Base-by-base conservation (phyloP, 2,329 filamentous ascomycete genomes). In the Phialophora macrospora region DNA sequence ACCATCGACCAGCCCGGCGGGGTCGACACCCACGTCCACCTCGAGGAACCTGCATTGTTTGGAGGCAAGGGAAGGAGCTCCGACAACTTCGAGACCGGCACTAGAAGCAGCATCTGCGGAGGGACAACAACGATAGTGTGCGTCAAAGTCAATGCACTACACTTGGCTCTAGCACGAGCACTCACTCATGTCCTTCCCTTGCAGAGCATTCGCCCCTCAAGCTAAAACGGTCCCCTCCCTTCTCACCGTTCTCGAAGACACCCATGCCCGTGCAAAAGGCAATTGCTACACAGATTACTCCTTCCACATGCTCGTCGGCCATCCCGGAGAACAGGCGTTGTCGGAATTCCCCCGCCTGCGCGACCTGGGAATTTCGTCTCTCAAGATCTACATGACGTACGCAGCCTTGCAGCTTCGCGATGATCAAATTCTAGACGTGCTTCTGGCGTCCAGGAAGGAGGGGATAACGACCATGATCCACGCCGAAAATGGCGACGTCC, bases 261-360 rank as follows among this genome's bases (percentile, higher is more conserved):
- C 80, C 0, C 80, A 82, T 46, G 74, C 72, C 26, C 76, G 77
- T 62, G 81, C 82, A 28, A 72, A 74, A 20, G 75, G 77, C 32
- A 80, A 79, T 20, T 82, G 80, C 71, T 83, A 83, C 67, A 77
- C 75, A 22, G 82, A 84, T 71, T 84, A 83, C 71, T 80, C 78
- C 2, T 83, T 86, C 67, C 84, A 87, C 70, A 74, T 84, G 63
- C 79, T 85, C 34, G 75, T 84, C 34, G 78, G 79, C 0, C 82
- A 84, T 64, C 81, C 82, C 0, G 78, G 30, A 75, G 85, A 65
- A 79, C 86, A 55, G 14, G 77, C 78, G 14, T 67, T 82, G 2
- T 69, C 73, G 2, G 71, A 80, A 14, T 80, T 81, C 63, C 69
- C 80, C 0, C 59, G 80, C 34, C 73, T 77, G 7, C 67, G 68